Evolutionary conservation across 768 basidiomycete species (phyloP).

Genomic region (Mycena chlorophos): DNA sequence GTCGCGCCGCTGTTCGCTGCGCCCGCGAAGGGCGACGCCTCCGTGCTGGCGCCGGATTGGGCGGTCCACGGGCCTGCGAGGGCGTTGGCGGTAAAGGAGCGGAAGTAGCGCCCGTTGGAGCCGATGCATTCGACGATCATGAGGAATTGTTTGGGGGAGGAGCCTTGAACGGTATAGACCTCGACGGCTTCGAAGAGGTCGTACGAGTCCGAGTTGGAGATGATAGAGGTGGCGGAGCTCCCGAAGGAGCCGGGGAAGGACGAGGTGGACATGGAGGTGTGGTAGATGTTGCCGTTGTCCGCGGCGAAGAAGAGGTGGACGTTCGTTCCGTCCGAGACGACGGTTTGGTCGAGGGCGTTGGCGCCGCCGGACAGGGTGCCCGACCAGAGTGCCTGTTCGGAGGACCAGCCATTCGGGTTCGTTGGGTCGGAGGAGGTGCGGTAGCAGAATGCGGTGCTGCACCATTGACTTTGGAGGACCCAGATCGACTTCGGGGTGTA

Average conservation of each 20-base stretch:
- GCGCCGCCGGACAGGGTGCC: slow-evolving; percentile 6
- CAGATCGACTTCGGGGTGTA: slow-evolving; percentile 12
- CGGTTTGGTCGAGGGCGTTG: slow-evolving; percentile 14
- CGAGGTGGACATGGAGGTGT: slow-evolving; percentile 13
- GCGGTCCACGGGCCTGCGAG: slow-evolving; percentile 16
- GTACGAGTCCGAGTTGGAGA: slow-evolving; percentile 9
- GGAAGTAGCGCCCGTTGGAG: slow-evolving; percentile 20
- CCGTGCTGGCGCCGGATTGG: slow-evolving; percentile 1
- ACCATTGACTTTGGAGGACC: slow-evolving; percentile 12
- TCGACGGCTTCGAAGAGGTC: slow-evolving; percentile 20
- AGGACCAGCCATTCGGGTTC: slow-evolving; percentile 17
- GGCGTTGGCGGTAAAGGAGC: slow-evolving; percentile 17
- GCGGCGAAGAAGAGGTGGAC: slow-evolving; percentile 21
- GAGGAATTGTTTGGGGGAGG: slow-evolving; percentile 14
- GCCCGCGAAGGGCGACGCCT: slow-evolving; percentile 18
- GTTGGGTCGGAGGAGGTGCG: slow-evolving; percentile 12
- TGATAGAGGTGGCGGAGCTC: neutral
- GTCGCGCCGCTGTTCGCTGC: slow-evolving; percentile 19
- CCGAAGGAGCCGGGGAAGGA: slow-evolving; percentile 11
- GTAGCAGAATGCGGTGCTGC: slow-evolving; percentile 10
- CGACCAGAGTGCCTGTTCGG: neutral
- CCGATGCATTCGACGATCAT: slow-evolving; percentile 21
- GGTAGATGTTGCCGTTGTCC: slow-evolving; percentile 18
- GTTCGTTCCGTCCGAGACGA: slow-evolving; percentile 18
- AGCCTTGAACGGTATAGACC: slow-evolving; percentile 14